phyloP scores from a whole-genome alignment of 352 stramenopile species.

The Phytophthora boehmeriae region DNA sequence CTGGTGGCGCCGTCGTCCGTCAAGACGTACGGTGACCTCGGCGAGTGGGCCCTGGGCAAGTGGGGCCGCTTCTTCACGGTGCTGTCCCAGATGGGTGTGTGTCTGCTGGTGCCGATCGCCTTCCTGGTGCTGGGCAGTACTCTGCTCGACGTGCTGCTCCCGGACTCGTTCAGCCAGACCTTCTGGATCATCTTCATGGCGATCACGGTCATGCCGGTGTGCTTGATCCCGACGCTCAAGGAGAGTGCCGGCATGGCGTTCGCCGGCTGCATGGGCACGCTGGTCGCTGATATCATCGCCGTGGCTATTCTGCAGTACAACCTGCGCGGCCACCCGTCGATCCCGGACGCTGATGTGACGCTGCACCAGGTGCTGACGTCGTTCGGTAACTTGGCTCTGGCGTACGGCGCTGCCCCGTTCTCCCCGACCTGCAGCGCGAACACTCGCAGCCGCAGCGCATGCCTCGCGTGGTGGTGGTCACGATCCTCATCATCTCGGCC shows the following conservation, averaged over 20 bases:
- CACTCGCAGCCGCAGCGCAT: slow-evolving; percentile 37
- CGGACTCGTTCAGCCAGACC: slow-evolving; percentile 2
- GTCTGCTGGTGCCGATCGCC: slow-evolving; percentile 1
- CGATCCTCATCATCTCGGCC: background rate
- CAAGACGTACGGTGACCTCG: slow-evolving; percentile 1
- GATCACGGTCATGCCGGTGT: background rate
- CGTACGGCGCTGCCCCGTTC: slow-evolving; percentile 45
- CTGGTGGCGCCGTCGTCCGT: slow-evolving; percentile 1
- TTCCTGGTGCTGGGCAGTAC: slow-evolving; percentile 2
- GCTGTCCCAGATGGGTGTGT: slow-evolving; percentile 1
- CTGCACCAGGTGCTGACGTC: slow-evolving; percentile 39
- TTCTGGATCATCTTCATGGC: slow-evolving; percentile 5
- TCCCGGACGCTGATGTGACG: slow-evolving; percentile 30
- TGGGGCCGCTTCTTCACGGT: slow-evolving; percentile 3
- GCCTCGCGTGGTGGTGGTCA: slow-evolving; percentile 1
- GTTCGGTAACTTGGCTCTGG: slow-evolving; percentile 42
- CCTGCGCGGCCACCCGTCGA: slow-evolving; percentile 36
- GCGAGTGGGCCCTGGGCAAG: slow-evolving; percentile 1
- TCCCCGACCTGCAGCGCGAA: slow-evolving; percentile 43
- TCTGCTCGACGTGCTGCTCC: background rate
- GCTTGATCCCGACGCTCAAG: slow-evolving; percentile 4
- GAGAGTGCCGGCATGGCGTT: slow-evolving; percentile 22
- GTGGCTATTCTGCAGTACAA: slow-evolving; percentile 33
- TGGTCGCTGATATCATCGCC: slow-evolving; percentile 37
- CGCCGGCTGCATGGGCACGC: slow-evolving; percentile 40